A percentile compares a stretch with the other conserved stretches of the same genome.
These are phyloP conservation scores for Xylaria acuta DNA, from an alignment of 495 filamentous ascomycete genomes.

Conservation along the genomic window DNA sequence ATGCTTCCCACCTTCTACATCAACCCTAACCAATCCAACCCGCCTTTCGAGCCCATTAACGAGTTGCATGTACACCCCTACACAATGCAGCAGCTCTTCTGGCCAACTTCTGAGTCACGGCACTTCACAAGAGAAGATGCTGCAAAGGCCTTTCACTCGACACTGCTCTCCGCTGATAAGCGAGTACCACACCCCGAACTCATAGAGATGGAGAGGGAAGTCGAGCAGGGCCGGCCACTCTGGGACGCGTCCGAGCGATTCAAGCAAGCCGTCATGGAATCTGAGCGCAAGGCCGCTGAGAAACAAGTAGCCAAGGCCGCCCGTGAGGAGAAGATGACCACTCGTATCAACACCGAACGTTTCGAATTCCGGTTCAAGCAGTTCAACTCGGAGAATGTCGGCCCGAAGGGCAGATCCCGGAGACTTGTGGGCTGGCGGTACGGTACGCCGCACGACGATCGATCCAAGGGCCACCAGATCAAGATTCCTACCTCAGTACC, in stretches of 20 bases:
- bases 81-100: conserved; percentile 85
- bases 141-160: conserved; percentile 76
- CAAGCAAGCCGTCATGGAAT: conserved; percentile 41
- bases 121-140: conserved; percentile 89
- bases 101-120: conserved; percentile 87
- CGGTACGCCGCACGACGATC: conserved; percentile 57
- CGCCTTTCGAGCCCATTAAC: conserved; percentile 83
- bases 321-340: conserved; percentile 50
- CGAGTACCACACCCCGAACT: conserved; percentile 91
- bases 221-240: conserved; percentile 40
- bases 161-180: conserved; percentile 79
- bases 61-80: conserved; percentile 83
- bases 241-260: conserved; percentile 46
- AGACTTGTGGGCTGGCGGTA: conserved; percentile 66
- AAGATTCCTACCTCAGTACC: conserved; percentile 56
- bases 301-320: conserved; percentile 50
- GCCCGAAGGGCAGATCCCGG: conserved; percentile 55
- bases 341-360: conserved; percentile 54
- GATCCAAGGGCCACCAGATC: conserved; percentile 48
- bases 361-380: conserved; percentile 86
- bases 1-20: conserved; percentile 73
- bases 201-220: conserved; percentile 65
- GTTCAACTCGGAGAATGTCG: conserved; percentile 54
- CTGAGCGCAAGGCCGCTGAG: conserved; percentile 42
- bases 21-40: conserved; percentile 26